Evolutionary conservation across 345 rosid species (phyloP).

Genomic region (Syzygium aqueum): DNA sequence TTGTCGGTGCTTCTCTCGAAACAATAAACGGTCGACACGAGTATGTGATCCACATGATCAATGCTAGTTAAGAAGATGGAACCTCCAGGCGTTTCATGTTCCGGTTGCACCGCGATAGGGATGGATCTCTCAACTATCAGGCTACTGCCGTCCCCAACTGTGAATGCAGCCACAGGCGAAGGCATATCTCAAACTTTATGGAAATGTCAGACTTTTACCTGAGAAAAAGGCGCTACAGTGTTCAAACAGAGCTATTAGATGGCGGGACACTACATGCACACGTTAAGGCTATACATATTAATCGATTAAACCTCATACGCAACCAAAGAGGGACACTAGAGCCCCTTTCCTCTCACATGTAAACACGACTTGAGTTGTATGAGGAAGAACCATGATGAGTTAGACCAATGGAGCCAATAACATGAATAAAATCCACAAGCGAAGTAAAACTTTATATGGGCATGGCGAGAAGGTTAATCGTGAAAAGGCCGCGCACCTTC

Average conservation of each 20-base stretch:
- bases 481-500: neutral
- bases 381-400: neutral
- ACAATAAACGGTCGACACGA: neutral
- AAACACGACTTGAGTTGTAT: neutral
- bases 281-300: neutral
- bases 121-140: neutral
- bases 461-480: neutral
- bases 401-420: neutral
- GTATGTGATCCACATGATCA: neutral
- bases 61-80: neutral
- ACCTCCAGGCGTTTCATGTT: neutral
- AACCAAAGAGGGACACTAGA: neutral
- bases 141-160: neutral
- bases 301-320: neutral
- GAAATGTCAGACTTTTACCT: neutral
- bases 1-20: neutral
- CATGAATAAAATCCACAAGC: neutral
- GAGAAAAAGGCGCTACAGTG: neutral
- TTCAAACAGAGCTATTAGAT: neutral
- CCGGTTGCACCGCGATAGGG: neutral
- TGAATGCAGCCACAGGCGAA: neutral
- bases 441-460: neutral
- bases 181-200: neutral
- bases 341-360: neutral
- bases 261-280: neutral